Evolutionary conservation across 1,284 basidiomycete genomes (phyloP), one percentile per base, ranked within the genome.

Genomic region (Polyporus tsugae): DNA sequence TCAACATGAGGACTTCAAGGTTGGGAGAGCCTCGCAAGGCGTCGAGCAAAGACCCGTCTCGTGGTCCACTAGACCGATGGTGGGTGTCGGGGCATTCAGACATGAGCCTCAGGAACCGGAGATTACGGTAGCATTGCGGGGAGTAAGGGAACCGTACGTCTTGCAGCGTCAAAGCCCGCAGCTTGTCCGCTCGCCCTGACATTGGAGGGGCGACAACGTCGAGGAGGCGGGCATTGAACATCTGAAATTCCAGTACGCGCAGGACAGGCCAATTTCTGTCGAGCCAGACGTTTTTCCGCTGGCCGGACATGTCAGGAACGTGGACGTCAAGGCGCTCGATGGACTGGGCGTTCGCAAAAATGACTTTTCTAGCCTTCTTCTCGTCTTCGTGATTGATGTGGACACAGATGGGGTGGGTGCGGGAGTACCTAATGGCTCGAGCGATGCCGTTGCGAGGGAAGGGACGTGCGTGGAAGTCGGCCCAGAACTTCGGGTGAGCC

Each of bases 111-210:
- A 60, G 58, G 22, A 25, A 25, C 5, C 39, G 36, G 5, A 60
- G 39, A 17, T 60, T 41, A 13, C 35, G 33, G 33, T 62, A 62
- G 35, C 29, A 13, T 36, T 52, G 44, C 22, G 61, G 33, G 33
- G 36, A 36, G 46, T 62, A 62, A 38, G 61, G 33, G 61, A 62
- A 62, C 6, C 61, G 61, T 41, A 46, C 33, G 7, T 62, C 42
- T 7, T 62, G 35, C 29, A 62, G 35, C 1, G 49, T 52, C 61
- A 62, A 15, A 3, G 33, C 36, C 46, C 49, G 35, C 35, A 62
- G 15, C 36, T 46, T 39, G 42, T 62, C 61, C 7, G 10, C 10
- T 35, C 46, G 25, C 22, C 46, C 61, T 29, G 35, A 39, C 15
- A 60, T 39, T 22, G 58, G 58, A 35, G 29, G 52, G 9, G 36